A percentile compares a stretch with the other conserved stretches of the same genome.
Evolutionary conservation across 352 stramenopile species (phyloP).

Genomic region (Phytophthora tentaculata): DNA sequence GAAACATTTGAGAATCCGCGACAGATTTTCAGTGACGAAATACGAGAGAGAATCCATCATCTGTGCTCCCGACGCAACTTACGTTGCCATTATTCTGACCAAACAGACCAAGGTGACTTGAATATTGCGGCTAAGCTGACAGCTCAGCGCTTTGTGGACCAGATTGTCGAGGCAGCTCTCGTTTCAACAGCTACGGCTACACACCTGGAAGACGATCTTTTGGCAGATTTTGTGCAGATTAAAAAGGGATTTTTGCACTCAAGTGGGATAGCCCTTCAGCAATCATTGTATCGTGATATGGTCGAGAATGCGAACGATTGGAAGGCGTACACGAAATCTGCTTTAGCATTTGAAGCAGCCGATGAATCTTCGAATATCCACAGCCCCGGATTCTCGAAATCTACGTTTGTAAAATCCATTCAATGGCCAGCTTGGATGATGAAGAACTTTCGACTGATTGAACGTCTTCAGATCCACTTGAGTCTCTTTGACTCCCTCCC

Average conservation of each 20-base stretch:
- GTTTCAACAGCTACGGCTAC: constrained; percentile 2
- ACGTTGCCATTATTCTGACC: constrained; percentile 12
- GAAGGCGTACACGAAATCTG: constrained; percentile 35
- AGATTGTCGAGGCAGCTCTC: constrained; percentile 13
- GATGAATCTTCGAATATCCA: background rate
- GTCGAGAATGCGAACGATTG: constrained; percentile 28
- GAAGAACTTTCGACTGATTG: constrained; percentile 28
- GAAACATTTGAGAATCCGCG: constrained; percentile 1
- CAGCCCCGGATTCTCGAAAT: background rate
- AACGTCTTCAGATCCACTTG: constrained; percentile 40
- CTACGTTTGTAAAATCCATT: constrained; percentile 2
- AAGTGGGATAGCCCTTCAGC: constrained; percentile 3
- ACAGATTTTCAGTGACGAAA: background rate
- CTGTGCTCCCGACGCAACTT: constrained; percentile 19
- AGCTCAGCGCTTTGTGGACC: constrained; percentile 20
- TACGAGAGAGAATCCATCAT: constrained; percentile 22
- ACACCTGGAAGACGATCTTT: constrained; percentile 24
- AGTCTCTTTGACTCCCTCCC: constrained; percentile 39
- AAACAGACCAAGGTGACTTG: background rate
- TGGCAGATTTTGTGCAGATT: constrained; percentile 29
- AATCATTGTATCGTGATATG: constrained; percentile 41
- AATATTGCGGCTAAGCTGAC: constrained; percentile 10
- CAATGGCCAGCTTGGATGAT: constrained; percentile 37
- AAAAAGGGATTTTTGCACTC: constrained; percentile 21
- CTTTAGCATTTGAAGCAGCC: background rate